Base-by-base conservation (phyloP, 345 rosid species). In the Euphorbia lathyris region DNA sequence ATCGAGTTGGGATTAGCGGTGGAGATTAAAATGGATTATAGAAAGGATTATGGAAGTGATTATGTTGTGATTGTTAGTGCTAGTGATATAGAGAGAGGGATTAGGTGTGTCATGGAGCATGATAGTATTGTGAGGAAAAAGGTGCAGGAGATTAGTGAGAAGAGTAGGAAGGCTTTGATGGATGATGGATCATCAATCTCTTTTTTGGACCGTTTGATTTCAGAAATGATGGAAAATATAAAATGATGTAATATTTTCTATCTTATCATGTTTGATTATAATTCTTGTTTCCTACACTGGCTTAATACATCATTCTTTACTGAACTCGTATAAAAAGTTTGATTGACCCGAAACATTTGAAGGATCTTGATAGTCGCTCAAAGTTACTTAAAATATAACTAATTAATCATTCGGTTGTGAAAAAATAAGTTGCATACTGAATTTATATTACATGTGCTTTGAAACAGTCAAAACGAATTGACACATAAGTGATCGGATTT, bases 21-120 rank as follows among this genome's bases (percentile, higher is more conserved):
- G 20, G 77, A 73, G 14, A 67, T 71, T 25, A 61, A 26, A 30
- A 63, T 71, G 67, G 67, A 73, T 50, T 67, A 50, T 51, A 50
- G 71, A 36, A 51, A 13, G 25, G 60, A 69, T 57, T 25, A 6
- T 22, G 27, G 27, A 0, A 25, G 19, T 0, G 2, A 56, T 42
- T 40, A 16, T 20, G 59, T 47, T 0, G 14, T 13, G 14, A 45
- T 43, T 47, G 26, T 47, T 5, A 47, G 55, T 9, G 58, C 50
- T 58, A 47, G 30, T 40, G 70, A 45, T 25, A 66, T 72, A 9
- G 60, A 66, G 65, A 72, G 36, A 45, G 76, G 71, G 25, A 66
- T 72, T 3, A 65, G 48, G 56, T 12, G 50, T 65, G 53, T 32
- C 23, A 72, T 66, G 76, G 71, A 73, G 51, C 45, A 47, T 6